Conservation (phyloP, 306 rosid species). For the Morella rubra region DNA sequence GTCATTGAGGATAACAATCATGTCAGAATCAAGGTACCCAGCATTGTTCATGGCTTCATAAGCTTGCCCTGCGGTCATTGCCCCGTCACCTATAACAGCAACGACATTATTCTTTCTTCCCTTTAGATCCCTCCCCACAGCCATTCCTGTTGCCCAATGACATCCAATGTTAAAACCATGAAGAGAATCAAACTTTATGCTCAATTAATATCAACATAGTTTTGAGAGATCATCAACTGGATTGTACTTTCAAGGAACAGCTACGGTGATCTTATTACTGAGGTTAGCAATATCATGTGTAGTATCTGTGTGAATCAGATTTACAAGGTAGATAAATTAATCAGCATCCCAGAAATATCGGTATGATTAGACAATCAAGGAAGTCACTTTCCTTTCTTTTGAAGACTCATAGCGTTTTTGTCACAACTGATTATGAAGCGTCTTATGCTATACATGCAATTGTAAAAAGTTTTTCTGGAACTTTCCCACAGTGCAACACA, state of each 20-base stretch:
- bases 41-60: constrained; percentile 99
- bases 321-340: neutral
- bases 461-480: neutral
- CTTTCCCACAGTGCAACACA: neutral
- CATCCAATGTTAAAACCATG: constrained; percentile 31
- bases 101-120: constrained; percentile 72
- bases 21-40: constrained; percentile 93
- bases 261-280: neutral
- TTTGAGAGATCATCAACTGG: neutral
- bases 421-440: neutral
- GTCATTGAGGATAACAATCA: constrained; percentile 97
- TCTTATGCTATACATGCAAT: neutral
- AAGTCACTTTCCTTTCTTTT: constrained; percentile 2
- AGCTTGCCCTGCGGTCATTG: constrained; percentile 99
- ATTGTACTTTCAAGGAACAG: neutral
- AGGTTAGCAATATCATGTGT: constrained; percentile 1
- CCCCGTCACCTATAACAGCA: constrained; percentile 95
- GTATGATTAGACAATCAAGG: neutral
- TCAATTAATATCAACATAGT: neutral
- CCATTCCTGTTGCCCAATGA: constrained; percentile 72
- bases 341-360: neutral
- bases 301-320: neutral
- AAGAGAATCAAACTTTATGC: constrained; percentile 4
- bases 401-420: neutral
- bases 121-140: constrained; percentile 92